Evolutionary conservation across 805 yeast species (phyloP).

Genomic region (Priceomyces medius): DNA sequence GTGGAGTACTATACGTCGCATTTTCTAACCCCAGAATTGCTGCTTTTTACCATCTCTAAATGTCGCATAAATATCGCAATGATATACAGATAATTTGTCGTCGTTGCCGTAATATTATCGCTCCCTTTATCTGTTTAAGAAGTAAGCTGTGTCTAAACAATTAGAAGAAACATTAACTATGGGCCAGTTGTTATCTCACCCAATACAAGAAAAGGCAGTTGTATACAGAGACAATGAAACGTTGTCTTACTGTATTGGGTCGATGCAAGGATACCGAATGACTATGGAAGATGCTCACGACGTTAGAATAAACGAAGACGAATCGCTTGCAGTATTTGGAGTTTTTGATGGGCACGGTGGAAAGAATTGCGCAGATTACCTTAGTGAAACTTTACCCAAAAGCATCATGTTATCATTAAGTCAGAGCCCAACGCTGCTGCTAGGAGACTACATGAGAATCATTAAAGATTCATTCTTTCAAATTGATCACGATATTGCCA

Average conservation of each 20-base stretch:
- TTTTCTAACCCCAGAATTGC: not conserved
- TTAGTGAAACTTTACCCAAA: conserved; percentile 44
- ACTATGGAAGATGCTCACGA: conserved; percentile 78
- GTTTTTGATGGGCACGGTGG: conserved; percentile 89
- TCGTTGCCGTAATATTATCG: not conserved
- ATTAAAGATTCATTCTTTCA: conserved; percentile 36
- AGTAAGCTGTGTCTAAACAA: not conserved
- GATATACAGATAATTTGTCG: not conserved
- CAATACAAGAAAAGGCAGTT: conserved; percentile 65
- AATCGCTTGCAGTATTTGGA: conserved; percentile 52
- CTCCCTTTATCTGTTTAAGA: not conserved
- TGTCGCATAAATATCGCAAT: conserved; percentile 1
- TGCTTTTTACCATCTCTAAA: not conserved
- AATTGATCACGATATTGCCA: conserved; percentile 31
- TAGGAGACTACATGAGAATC: conserved; percentile 18
- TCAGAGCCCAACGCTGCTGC: conserved; percentile 5
- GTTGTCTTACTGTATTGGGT: conserved; percentile 61
- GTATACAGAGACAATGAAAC: conserved; percentile 45
- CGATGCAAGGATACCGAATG: conserved; percentile 76
- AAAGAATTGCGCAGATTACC: conserved; percentile 52
- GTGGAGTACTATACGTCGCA: not conserved
- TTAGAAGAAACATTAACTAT: conserved; percentile 27
- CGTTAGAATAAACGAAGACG: conserved; percentile 46
- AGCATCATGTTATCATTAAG: conserved; percentile 31
- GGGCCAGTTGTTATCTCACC: conserved; percentile 78